These are phyloP conservation scores for Vanrija sp. DNA, from an alignment of 1,284 basidiomycete genomes.

Conservation along the genomic window DNA sequence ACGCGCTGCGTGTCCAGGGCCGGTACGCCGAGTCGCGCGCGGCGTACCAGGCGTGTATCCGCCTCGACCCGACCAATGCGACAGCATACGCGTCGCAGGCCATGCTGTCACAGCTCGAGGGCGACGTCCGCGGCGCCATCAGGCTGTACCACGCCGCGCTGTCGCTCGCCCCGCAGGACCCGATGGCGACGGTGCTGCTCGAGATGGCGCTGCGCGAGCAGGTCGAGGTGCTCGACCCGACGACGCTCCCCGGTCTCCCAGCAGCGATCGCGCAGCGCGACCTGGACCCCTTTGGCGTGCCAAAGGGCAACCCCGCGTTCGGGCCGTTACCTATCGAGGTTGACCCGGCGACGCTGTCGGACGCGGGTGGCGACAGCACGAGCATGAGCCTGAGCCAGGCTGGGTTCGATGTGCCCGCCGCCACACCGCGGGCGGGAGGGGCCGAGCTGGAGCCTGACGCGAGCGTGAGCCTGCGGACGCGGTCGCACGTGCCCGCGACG, in stretches of 20 bases:
- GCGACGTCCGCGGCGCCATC: constrained; percentile 71
- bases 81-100: constrained; percentile 77
- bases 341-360: constrained; percentile 26
- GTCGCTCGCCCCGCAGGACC: constrained; percentile 78
- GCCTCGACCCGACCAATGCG: constrained; percentile 72
- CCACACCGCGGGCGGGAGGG: not conserved
- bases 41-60: constrained; percentile 70
- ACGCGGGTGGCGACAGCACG: constrained; percentile 23
- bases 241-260: constrained; percentile 37
- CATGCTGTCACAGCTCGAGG: constrained; percentile 71
- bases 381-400: not conserved
- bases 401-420: not conserved
- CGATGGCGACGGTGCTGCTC: constrained; percentile 76
- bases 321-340: constrained; percentile 35
- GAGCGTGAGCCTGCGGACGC: not conserved
- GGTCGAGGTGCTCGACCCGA: constrained; percentile 39
- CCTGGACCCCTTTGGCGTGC: constrained; percentile 43
- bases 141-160: constrained; percentile 85
- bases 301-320: constrained; percentile 39
- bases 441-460: constrained; percentile 2
- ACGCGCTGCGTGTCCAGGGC: constrained; percentile 74
- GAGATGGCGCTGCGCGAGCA: constrained; percentile 68
- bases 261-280: constrained; percentile 27
- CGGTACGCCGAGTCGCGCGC: constrained; percentile 64
- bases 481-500: not conserved